Evolutionary conservation across 306 rosid genomes (phyloP), one percentile per base, ranked within the genome.

Genomic region (barrel medic (Medicago truncatula)): DNA sequence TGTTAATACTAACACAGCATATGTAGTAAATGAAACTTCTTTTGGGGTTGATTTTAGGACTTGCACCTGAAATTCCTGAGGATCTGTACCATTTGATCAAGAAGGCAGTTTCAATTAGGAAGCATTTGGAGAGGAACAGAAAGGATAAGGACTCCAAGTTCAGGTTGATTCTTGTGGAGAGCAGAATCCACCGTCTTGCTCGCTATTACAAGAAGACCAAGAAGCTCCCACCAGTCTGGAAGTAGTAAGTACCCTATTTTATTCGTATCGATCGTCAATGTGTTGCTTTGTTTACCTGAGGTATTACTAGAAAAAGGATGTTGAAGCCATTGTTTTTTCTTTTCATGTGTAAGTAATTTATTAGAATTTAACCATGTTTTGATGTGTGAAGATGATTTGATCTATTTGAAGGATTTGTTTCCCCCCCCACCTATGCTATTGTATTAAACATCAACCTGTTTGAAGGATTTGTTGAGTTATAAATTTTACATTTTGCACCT

Each of bases 201-300:
- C 96, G 96, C 14, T 90, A 90, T 61, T 90, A 90, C 86, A 92
- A 92, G 87, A 92, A 90, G 86, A 92, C 96, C 7, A 92, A 92
- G 96, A 92, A 92, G 88, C 96, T 92, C 20, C 93, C 97, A 41
- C 93, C 97, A 14, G 93, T 90, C 6, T 92, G 97, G 97, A 90
- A 87, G 79, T 92, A 92, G 97, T 90, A 67, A 90, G 96, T 81
- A 38, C 12, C 46, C 6, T 18, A 7, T 44, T 34, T 56, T 76
- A 1, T 4, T 44, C 38, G 23, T 2, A 14, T 47, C 62, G 18
- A 5, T 58, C 8, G 61, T 31, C 36, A 23, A 18, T 4, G 9
- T 52, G 43, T 36, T 13, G 39, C 63, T 34, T 43, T 67, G 54
- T 2, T 12, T 67, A 36, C 39, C 11, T 21, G 0, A 23, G 14